A percentile compares a stretch with the other conserved stretches of the same genome.
Conservation (phyloP, 2,329 filamentous ascomycete genomes). For the Clonostachys solani region DNA sequence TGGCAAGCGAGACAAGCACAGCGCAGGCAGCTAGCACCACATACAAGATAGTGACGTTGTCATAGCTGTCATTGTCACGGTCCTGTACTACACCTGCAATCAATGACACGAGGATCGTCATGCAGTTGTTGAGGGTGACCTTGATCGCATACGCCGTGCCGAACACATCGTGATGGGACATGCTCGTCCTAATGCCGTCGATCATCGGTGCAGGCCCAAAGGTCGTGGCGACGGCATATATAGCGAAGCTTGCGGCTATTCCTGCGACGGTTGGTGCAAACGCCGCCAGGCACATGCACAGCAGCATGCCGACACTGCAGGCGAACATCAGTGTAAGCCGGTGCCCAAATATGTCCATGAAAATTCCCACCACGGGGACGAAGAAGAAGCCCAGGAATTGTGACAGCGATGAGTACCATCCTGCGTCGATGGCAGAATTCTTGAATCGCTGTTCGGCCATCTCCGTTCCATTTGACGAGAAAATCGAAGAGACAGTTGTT, state of each 20-base stretch:
- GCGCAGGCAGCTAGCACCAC: slow-evolving; percentile 38
- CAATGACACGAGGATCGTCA: slow-evolving; percentile 47
- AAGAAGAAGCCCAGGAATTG: slow-evolving; percentile 49
- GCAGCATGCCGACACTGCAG: slow-evolving; percentile 36
- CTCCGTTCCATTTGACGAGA: slow-evolving; percentile 49
- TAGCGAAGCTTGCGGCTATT: slow-evolving; percentile 46
- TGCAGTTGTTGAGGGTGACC: slow-evolving; percentile 48
- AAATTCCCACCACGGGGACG: slow-evolving; percentile 43
- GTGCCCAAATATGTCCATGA: slow-evolving; percentile 46
- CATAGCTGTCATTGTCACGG: slow-evolving; percentile 41
- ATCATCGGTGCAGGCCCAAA: slow-evolving; percentile 47
- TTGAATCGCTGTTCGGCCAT: slow-evolving; percentile 49
- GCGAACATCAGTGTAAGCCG: slow-evolving; percentile 32
- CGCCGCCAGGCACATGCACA: slow-evolving; percentile 45
- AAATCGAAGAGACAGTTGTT: slow-evolving; percentile 44
- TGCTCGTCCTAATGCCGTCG: slow-evolving; percentile 44
- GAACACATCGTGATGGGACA: slow-evolving; percentile 48
- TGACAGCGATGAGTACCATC: slow-evolving; percentile 44
- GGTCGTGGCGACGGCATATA: slow-evolving; percentile 42
- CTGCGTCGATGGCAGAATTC: slow-evolving; percentile 40
- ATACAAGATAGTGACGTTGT: slow-evolving; percentile 42
- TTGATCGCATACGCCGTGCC: slow-evolving; percentile 47
- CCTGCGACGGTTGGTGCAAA: slow-evolving; percentile 37
- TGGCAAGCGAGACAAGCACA: slow-evolving; percentile 25
- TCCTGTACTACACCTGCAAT: slow-evolving; percentile 47